Percentiles rank a stretch among this genome's conserved stretches.
Evolutionary conservation across 164 flowering plant genomes (phyloP).

Genomic region (Paratinospora sagittata): DNA sequence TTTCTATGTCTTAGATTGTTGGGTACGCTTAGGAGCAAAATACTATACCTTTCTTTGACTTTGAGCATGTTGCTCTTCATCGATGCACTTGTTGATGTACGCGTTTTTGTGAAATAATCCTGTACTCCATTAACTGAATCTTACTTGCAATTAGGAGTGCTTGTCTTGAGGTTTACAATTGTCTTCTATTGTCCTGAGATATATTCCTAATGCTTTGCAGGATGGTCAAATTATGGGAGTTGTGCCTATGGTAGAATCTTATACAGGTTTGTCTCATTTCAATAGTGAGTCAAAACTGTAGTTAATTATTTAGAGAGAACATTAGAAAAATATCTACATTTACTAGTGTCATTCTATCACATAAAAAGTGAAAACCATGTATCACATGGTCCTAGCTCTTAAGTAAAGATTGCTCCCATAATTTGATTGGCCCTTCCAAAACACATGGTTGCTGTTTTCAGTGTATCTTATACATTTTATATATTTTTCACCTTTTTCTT

Average conservation of each 20-base stretch:
- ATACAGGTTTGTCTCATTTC: conserved; percentile 24
- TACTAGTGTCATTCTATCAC: not conserved
- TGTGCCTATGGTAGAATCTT: not conserved
- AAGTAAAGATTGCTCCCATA: not conserved
- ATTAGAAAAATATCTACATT: not conserved
- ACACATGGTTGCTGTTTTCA: not conserved
- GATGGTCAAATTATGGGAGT: conserved; percentile 29
- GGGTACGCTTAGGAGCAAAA: too few species aligned
- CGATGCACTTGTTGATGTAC: too few species aligned
- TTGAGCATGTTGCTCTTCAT: too few species aligned
- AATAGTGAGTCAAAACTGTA: not conserved
- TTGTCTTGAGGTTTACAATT: too few species aligned
- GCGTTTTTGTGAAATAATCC: too few species aligned
- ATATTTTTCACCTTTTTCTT: not conserved
- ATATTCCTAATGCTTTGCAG: too few species aligned
- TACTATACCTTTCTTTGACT: too few species aligned
- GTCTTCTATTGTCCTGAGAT: too few species aligned
- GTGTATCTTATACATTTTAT: not conserved
- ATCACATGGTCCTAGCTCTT: too few species aligned
- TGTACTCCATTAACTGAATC: too few species aligned
- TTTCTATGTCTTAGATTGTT: too few species aligned
- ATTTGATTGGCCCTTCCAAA: not conserved
- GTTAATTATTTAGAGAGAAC: not conserved
- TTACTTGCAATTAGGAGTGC: too few species aligned
- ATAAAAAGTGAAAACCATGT: not conserved